Percentiles rank a stretch among this genome's conserved stretches.
Conservation (phyloP, 306 rosid species). For the Datisca glomerata region DNA sequence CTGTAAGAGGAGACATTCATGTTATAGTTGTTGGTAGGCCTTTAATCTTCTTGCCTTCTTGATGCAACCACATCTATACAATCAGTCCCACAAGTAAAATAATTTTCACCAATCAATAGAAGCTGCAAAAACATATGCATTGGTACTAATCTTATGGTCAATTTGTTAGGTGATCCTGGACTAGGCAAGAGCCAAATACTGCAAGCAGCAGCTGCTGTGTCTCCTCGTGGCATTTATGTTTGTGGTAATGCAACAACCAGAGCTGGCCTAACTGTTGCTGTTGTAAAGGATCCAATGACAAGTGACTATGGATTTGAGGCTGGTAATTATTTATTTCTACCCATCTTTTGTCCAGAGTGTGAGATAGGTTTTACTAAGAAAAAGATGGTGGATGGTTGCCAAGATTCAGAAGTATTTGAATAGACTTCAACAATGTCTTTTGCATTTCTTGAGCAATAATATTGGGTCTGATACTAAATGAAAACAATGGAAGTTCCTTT, state of each 20-base stretch:
- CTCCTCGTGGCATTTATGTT: constrained; percentile 90
- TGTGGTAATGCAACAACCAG: constrained; percentile 92
- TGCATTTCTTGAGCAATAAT: neutral
- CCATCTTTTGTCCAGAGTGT: neutral
- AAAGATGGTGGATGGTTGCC: neutral
- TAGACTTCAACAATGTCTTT: neutral
- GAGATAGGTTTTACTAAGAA: neutral
- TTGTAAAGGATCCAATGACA: constrained; percentile 83
- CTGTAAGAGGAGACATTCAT: constrained; percentile 95
- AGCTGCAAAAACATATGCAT: constrained; percentile 6
- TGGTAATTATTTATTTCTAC: constrained; percentile 30
- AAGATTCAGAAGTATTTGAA: neutral
- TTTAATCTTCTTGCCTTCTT: constrained; percentile 18
- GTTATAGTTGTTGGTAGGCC: constrained; percentile 80
- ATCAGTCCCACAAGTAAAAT: too few species aligned
- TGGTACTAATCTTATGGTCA: constrained; percentile 13
- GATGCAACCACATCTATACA: constrained; percentile 12
- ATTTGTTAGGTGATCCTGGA: constrained; percentile 81
- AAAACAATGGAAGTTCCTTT: neutral
- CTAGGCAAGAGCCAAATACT: constrained; percentile 88
- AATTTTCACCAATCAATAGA: constrained; percentile 9
- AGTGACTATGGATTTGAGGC: constrained; percentile 92
- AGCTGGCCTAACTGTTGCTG: constrained; percentile 94
- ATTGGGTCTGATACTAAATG: too few species aligned
- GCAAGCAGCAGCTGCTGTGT: constrained; percentile 90